Conservation (phyloP, 2,329 filamentous ascomycete genomes). For the Ceratocystis lukuohia region DNA sequence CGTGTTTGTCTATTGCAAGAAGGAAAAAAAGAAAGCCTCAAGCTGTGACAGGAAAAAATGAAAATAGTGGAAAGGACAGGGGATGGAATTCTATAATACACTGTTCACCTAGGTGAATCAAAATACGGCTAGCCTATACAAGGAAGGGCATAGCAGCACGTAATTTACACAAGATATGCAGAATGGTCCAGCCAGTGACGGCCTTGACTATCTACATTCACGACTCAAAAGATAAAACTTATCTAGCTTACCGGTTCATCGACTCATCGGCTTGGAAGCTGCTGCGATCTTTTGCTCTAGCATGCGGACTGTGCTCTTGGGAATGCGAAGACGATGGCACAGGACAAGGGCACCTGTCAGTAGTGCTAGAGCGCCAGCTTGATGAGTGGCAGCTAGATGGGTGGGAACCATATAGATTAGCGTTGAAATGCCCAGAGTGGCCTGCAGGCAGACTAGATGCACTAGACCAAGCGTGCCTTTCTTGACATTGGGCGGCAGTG, state of each 20-base stretch:
- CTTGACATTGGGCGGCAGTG: slow-evolving; percentile 49
- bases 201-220: not conserved
- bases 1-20: not conserved
- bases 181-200: not conserved
- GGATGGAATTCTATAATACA: not conserved
- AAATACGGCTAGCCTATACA: not conserved
- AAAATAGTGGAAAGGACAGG: not conserved
- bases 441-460: slow-evolving; percentile 71
- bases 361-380: slow-evolving; percentile 76
- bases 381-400: slow-evolving; percentile 76
- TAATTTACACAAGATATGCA: not conserved
- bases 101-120: not conserved
- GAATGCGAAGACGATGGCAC: slow-evolving; percentile 63
- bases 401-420: slow-evolving; percentile 89
- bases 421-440: slow-evolving; percentile 74
- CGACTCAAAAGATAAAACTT: slow-evolving; percentile 1
- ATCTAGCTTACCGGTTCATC: slow-evolving; percentile 13
- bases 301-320: slow-evolving; percentile 48
- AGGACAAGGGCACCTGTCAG: slow-evolving; percentile 71
- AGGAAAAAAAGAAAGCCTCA: too few relatives aligned
- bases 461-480: slow-evolving; percentile 67
- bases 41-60: not conserved
- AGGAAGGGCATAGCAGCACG: not conserved
- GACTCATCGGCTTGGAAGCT: slow-evolving; percentile 15
- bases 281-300: slow-evolving; percentile 37